Conservation (phyloP, 2,329 filamentous ascomycete species). For the Exserohilum rostratum region DNA sequence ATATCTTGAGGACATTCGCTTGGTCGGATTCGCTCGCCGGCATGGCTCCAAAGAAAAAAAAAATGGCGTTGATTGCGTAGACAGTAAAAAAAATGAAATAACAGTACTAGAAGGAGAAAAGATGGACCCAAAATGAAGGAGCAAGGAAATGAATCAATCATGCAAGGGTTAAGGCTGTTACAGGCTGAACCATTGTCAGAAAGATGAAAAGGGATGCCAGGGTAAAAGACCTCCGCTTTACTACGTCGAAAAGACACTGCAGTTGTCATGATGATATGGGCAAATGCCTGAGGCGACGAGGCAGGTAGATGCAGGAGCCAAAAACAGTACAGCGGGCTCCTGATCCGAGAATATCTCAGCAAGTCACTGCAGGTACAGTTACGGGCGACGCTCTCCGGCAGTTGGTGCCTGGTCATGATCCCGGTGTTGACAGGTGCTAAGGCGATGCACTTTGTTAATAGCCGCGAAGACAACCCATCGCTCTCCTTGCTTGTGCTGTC, state of each 20-base stretch:
- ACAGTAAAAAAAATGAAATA: background rate
- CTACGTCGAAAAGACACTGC: background rate
- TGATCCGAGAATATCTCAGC: slow-evolving; percentile 15
- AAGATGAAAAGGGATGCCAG: background rate
- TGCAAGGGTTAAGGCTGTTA: background rate
- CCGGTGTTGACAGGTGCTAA: slow-evolving; percentile 12
- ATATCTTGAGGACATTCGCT: slow-evolving; percentile 27
- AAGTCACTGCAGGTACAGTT: slow-evolving; percentile 32
- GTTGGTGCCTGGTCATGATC: slow-evolving; percentile 2
- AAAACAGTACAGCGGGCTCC: slow-evolving; percentile 12
- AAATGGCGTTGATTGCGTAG: slow-evolving; percentile 16
- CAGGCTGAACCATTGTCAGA: slow-evolving; percentile 13
- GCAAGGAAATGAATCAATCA: slow-evolving; percentile 17
- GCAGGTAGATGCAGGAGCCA: slow-evolving; percentile 1
- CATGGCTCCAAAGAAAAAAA: slow-evolving; percentile 12
- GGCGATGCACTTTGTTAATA: background rate
- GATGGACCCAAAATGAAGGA: slow-evolving; percentile 16
- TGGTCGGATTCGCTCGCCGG: slow-evolving; percentile 20
- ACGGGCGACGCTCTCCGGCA: slow-evolving; percentile 14
- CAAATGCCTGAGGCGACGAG: background rate
- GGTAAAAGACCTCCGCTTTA: background rate
- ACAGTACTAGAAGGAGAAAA: slow-evolving; percentile 5
- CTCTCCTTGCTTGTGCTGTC: slow-evolving; percentile 15
- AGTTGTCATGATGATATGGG: slow-evolving; percentile 4
- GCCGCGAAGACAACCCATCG: slow-evolving; percentile 6